Evolutionary conservation across 768 basidiomycete genomes (phyloP).

Genomic region (Phlebiopsis gigantea): DNA sequence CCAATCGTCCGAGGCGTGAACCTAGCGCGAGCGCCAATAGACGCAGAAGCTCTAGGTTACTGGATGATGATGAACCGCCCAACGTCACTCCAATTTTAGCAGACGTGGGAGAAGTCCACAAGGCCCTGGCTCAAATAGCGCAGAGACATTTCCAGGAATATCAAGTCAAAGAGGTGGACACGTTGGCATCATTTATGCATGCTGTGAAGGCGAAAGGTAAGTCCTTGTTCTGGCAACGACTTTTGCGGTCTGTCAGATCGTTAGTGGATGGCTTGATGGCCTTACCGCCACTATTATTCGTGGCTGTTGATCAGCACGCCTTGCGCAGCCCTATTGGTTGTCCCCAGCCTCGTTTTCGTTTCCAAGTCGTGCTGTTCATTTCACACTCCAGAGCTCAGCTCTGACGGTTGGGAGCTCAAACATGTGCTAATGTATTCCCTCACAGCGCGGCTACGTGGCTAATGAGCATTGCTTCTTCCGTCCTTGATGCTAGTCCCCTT

Average conservation of each 20-base stretch:
- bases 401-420: not conserved
- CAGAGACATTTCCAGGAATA: constrained; percentile 70
- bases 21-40: constrained; percentile 50
- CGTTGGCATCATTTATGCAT: constrained; percentile 77
- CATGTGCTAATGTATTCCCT: constrained; percentile 4
- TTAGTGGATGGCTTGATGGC: not conserved
- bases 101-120: constrained; percentile 65
- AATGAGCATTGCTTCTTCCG: not conserved
- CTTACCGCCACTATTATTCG: not conserved
- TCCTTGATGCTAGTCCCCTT: not conserved
- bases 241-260: not conserved
- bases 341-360: not conserved
- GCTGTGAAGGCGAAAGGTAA: constrained; percentile 49
- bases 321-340: not conserved
- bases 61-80: constrained; percentile 49
- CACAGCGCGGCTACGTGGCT: constrained; percentile 8
- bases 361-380: not conserved
- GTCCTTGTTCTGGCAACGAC: not conserved
- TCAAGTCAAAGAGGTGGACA: constrained; percentile 71
- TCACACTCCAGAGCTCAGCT: not conserved
- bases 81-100: constrained; percentile 57
- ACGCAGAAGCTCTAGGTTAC: constrained; percentile 64
- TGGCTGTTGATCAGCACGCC: not conserved
- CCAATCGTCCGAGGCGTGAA: constrained; percentile 70
- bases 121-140: constrained; percentile 60